A percentile compares a stretch with the other conserved stretches of the same genome.
These are phyloP conservation scores for Platanus orientalis DNA, from an alignment of 164 flowering plant species.

Conservation along the genomic window DNA sequence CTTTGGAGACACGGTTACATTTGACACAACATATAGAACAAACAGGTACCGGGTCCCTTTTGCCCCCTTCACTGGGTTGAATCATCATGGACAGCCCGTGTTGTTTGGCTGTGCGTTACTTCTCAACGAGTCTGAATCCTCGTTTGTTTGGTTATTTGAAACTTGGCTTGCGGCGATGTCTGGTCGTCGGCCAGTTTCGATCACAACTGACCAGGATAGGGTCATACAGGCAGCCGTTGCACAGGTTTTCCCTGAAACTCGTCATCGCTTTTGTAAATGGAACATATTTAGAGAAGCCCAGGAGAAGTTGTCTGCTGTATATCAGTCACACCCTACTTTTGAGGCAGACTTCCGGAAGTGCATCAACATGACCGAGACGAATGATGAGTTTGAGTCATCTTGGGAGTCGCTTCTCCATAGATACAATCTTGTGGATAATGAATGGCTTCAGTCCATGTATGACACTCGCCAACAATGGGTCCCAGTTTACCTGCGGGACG, in stretches of 20 bases:
- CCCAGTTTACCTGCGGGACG: slow-evolving; percentile 45
- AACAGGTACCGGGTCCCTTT: slow-evolving; percentile 41
- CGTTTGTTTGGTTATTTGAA: slow-evolving; percentile 45
- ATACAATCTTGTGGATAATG: slow-evolving; percentile 36
- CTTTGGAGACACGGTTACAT: slow-evolving; percentile 45
- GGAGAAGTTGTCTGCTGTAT: slow-evolving; percentile 38
- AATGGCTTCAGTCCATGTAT: slow-evolving; percentile 54
- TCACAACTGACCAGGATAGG: slow-evolving; percentile 48
- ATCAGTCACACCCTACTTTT: slow-evolving; percentile 33
- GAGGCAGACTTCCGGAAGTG: slow-evolving; percentile 45
- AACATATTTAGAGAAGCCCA: slow-evolving; percentile 42
- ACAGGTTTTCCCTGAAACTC: slow-evolving; percentile 43
- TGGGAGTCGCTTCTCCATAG: slow-evolving; percentile 39
- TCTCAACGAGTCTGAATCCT: slow-evolving; percentile 43
- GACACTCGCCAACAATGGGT: slow-evolving; percentile 49
- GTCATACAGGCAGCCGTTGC: slow-evolving; percentile 39
- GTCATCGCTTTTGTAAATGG: slow-evolving; percentile 47
- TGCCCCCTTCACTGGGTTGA: slow-evolving; percentile 47
- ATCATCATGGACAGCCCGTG: slow-evolving; percentile 50
- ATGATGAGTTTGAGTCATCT: slow-evolving; percentile 50
- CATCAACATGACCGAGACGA: slow-evolving; percentile 38
- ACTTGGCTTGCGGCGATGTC: slow-evolving; percentile 58
- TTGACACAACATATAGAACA: slow-evolving; percentile 39
- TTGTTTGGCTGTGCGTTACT: slow-evolving; percentile 33
- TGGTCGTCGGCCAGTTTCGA: slow-evolving; percentile 42